Evolutionary conservation across 78 protist species (phyloP), one percentile per base, ranked within the genome.

Genomic region (Fonticula alba): DNA sequence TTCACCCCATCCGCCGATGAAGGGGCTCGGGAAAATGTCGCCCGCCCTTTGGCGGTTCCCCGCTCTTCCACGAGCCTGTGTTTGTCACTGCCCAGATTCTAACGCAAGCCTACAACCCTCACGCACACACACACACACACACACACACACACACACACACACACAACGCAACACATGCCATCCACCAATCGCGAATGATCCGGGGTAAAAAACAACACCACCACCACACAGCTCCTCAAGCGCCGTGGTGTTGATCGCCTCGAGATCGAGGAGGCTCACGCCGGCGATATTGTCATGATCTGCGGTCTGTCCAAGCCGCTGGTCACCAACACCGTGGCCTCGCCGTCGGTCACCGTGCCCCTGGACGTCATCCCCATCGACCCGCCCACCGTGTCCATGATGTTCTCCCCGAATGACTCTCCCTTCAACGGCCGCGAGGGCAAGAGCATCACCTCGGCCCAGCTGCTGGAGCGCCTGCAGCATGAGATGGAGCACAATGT

Each of bases 261-360:
- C 2, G 52, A 61, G n/a, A 52, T 80, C 20, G 72, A 65, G 13
- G 59, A 56, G 3, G 95, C 86, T 53, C 38, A 26, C 26, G 84
- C 87, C 27, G 95, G 95, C 33, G 91, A 89, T 41, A 86, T 89
- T 53, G 72, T 87, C 10, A 69, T 83, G 58, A 20, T 86, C 22
- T 74, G 84, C 7, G 88, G 90, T 49, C 62, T 80, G 57, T 2
- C 52, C 6, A 68, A 31, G 20, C 68, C 76, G 49, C 56, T 64
- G 31, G 87, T 83, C 29, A 85, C 82, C 20, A 75, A 83, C 70
- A 74, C 86, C 4, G 19, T 85, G n/a, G 49, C 64, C 61, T 0
- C 41, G 3, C 43, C 32, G 0, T 38, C 14, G 17, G 47, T 75
- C 31, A 47, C 63, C 36, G 41, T 0, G 33, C 65, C 82, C 51